Evolutionary conservation across 495 filamentous ascomycete genomes (phyloP).

Genomic region (Evernia prunastri): DNA sequence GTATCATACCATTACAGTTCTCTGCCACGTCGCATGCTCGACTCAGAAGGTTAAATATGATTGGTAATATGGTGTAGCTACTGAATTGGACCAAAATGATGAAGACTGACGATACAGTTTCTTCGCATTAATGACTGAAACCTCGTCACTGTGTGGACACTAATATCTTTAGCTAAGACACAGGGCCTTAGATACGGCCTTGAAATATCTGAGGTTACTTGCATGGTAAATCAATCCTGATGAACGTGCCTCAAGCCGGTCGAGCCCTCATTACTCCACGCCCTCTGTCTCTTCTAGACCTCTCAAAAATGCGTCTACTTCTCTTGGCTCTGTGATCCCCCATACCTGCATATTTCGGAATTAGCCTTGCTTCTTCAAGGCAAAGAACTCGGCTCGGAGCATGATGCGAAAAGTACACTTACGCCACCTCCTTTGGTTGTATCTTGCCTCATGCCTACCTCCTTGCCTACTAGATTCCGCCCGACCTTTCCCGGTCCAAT

Average conservation of each 20-base stretch:
- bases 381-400: too few relatives aligned
- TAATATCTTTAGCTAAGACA: background rate
- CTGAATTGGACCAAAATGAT: background rate
- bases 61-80: background rate
- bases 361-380: too few relatives aligned
- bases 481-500: constrained; percentile 95
- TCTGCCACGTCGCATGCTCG: background rate
- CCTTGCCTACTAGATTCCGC: constrained; percentile 88
- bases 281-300: constrained; percentile 48
- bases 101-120: background rate
- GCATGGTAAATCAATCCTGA: background rate
- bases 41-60: background rate
- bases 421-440: constrained; percentile 78
- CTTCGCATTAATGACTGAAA: background rate
- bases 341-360: too few relatives aligned
- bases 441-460: constrained; percentile 81
- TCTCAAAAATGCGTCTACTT: constrained; percentile 68
- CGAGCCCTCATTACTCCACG: background rate
- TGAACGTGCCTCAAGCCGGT: background rate
- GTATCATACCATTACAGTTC: background rate
- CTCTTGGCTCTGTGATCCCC: constrained; percentile 78
- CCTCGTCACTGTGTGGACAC: background rate
- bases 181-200: background rate
- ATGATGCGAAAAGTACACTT: too few relatives aligned
- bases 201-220: background rate